Base-by-base conservation (phyloP, 2,329 filamentous ascomycete genomes). In the Bertia moriformis region DNA sequence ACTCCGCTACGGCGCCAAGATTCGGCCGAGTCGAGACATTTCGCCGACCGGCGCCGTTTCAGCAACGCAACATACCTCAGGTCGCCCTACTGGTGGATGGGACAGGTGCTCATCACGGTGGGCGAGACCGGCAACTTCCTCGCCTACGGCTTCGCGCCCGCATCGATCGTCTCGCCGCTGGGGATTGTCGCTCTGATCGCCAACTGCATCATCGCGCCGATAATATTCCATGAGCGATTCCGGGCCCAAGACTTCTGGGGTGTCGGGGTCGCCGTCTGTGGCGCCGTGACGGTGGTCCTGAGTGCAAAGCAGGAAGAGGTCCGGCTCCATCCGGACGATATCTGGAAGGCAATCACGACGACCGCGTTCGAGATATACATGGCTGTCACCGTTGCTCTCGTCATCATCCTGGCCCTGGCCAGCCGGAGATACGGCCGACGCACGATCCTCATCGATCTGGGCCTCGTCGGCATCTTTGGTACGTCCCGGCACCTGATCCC, bases 81-180 rank as follows among this genome's bases (percentile, higher is more conserved):
- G 46, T 94, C 87, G 24, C 86, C 87, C 1, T 95, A 91, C 54
- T 98, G 91, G 91, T 98, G 91, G 91, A 62, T 79, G 20, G 91
- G 91, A 15, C 89, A 96, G 47, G 71, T 93, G 14, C 68, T 98
- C 43, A 98, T 98, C 74, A 86, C 80, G 1, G 63, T 94, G 18
- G 91, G 91, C 41, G 91, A 98, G 62, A 81, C 83, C 53, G 91
- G 91, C 39, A 98, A 98, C 57, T 98, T 98, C 53, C 64, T 98
- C 45, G 91, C 91, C 0, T 98, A 98, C 53, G 91, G 91, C 18
- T 98, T 98, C 56, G 91, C 91, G 19, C 91, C 91, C 3, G 91
- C 91, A 4, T 96, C 91, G 13, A 95, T 98, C 50, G 91, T 98
- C 32, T 95, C 88, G 22, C 91, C 91, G 0, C 67, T 98, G 4